A percentile compares a stretch with the other conserved stretches of the same genome.
Conservation (phyloP, 2,329 filamentous ascomycete species). For the Biscogniauxia marginata region DNA sequence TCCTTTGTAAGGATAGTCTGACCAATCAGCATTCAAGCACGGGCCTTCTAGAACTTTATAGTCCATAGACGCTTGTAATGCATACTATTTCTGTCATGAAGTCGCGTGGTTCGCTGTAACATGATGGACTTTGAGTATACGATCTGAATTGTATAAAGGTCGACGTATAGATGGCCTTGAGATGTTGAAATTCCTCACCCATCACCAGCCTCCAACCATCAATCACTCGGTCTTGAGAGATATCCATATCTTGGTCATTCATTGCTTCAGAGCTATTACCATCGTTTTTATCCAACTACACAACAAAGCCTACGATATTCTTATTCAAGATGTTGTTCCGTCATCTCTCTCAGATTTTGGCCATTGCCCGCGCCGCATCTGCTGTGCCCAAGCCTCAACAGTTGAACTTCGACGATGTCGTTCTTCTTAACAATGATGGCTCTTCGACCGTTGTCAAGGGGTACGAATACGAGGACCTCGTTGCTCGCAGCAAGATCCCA, state of each 20-base stretch:
- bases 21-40: not conserved
- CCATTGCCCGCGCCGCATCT: not conserved
- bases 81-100: no score
- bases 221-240: not conserved
- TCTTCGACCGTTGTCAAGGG: not conserved
- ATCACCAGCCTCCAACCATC: not conserved
- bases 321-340: not conserved
- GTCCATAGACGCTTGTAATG: not conserved
- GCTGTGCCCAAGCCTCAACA: not conserved
- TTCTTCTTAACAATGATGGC: not conserved
- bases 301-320: not conserved
- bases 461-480: not conserved
- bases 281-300: not conserved
- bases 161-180: not conserved
- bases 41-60: not conserved
- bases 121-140: not conserved
- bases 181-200: not conserved
- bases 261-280: not conserved
- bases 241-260: not conserved
- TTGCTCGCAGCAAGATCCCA: slow-evolving; percentile 24
- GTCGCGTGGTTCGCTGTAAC: no score
- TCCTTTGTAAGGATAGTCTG: not conserved
- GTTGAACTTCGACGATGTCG: not conserved
- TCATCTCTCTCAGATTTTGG: not conserved
- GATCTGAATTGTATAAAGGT: not conserved